Base-by-base conservation (phyloP, 345 rosid species). In the Clarkia xantiana region DNA sequence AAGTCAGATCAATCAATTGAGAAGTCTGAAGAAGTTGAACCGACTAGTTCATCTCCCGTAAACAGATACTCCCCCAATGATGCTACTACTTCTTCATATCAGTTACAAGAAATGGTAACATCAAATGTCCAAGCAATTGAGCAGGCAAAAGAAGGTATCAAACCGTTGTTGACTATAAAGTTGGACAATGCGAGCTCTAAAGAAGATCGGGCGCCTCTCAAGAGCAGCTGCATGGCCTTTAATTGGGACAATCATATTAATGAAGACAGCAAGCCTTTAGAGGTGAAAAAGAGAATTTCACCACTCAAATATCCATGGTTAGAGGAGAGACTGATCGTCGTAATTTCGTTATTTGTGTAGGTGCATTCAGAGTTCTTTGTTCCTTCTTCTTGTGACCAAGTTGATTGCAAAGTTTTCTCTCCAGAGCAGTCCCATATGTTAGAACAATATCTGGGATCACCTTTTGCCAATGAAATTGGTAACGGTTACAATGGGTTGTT, bases 401-500 rank as follows among this genome's bases (percentile, higher is more conserved):
- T 57, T 60, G 67, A 59, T 61, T 73, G 52, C 65, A 56, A 69
- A 69, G 40, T 76, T 18, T 67, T 77, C 65, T 62, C 76, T 39
- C 82, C 85, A 14, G 29, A 61, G 52, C 77, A 50, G 51, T 47
- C 73, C 1, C 67, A 66, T 23, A 81, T 67, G 40, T 58, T 70
- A 53, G 41, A 67, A 6, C 40, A 56, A 4, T 62, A 51, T 55
- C 52, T 78, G 58, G 78, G 65, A 67, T 74, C 90, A 0, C 84
- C 76, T 54, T 83, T 65, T 59, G 74, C 72, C 18, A 67, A 67
- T 66, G 91, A 90, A 61, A 79, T 90, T 60, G 94, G 95, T 60
- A 71, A 70, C 63, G 62, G 51, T 57, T 58, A 60, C 45, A 67
- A 53, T 25, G 82, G 76, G 38, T 40, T 69, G 49, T 38, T 13